A percentile compares a stretch with the other conserved stretches of the same genome.
Evolutionary conservation across 2,329 filamentous ascomycete genomes (phyloP).

Genomic region (Alternaria solani): DNA sequence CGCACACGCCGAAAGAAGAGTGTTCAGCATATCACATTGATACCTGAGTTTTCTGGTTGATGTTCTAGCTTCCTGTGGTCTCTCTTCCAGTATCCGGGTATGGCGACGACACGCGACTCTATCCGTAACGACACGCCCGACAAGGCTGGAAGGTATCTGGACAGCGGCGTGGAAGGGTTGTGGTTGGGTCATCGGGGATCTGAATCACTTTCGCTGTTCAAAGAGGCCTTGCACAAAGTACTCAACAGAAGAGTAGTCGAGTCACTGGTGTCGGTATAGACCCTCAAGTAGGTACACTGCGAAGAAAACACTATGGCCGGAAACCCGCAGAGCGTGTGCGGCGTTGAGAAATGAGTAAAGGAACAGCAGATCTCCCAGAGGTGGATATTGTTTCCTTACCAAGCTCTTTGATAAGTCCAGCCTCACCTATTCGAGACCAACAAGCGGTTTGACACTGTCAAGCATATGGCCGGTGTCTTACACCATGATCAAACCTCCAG

Average conservation of each 20-base stretch:
- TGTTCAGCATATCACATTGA: background rate
- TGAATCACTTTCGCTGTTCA: background rate
- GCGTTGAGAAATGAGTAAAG: background rate
- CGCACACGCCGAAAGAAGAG: background rate
- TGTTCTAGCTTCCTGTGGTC: background rate
- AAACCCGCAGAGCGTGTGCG: background rate
- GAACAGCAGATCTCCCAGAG: background rate
- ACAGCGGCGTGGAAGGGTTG: conserved; percentile 1
- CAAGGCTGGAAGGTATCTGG: background rate
- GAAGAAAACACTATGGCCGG: background rate
- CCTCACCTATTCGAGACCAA: background rate
- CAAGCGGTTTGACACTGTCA: conserved; percentile 18
- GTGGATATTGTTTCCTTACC: background rate
- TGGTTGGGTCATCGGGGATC: background rate
- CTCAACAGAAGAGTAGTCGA: background rate
- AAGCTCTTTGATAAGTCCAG: conserved; percentile 9
- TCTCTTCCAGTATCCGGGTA: background rate
- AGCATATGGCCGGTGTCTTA: conserved; percentile 8
- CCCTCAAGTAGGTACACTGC: background rate
- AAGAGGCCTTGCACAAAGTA: background rate
- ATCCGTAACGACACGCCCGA: conserved; percentile 1
- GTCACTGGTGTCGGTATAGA: background rate
- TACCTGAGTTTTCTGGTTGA: background rate
- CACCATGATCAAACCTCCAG: background rate
- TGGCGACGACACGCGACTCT: conserved; percentile 3